Evolutionary conservation across 176 grass and related monocot species (phyloP).

Genomic region (Cocos nucifera): DNA sequence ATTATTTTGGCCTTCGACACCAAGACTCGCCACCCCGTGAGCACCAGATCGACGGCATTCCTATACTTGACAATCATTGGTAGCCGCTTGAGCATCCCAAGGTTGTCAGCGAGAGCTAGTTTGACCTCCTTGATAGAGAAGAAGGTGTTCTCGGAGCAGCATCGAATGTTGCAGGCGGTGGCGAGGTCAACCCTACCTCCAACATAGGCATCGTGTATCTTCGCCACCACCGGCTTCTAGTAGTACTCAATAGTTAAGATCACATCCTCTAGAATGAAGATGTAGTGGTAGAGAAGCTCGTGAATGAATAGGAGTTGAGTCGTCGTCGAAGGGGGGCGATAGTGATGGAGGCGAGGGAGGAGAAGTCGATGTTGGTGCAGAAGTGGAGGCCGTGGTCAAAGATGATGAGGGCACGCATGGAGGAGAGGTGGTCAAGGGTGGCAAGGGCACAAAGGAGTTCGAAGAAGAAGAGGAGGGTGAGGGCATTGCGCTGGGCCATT

Average conservation of each 20-base stretch:
- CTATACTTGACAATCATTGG: constrained; percentile 49
- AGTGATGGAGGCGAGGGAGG: neutral
- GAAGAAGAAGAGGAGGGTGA: constrained; percentile 7
- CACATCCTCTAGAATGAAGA: constrained; percentile 47
- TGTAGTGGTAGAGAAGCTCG: constrained; percentile 36
- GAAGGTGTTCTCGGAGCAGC: constrained; percentile 49
- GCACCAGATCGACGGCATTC: constrained; percentile 51
- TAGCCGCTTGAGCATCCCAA: constrained; percentile 59
- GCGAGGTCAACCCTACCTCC: constrained; percentile 54
- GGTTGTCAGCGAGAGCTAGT: constrained; percentile 26
- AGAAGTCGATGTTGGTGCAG: no score
- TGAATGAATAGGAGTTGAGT: constrained; percentile 18
- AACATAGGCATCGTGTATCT: constrained; percentile 63
- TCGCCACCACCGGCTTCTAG: constrained; percentile 54
- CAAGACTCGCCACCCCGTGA: constrained; percentile 21
- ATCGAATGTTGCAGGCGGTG: constrained; percentile 56
- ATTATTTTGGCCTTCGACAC: no score
- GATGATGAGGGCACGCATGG: no score
- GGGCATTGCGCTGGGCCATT: constrained; percentile 58
- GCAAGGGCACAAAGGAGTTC: no score
- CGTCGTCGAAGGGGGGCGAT: neutral
- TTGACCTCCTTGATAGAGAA: constrained; percentile 57
- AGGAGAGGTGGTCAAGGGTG: no score
- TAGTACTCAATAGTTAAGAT: constrained; percentile 50
- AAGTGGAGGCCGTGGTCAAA: no score